Conservation (phyloP, 768 basidiomycete genomes). For the Termitomyces sp. region DNA sequence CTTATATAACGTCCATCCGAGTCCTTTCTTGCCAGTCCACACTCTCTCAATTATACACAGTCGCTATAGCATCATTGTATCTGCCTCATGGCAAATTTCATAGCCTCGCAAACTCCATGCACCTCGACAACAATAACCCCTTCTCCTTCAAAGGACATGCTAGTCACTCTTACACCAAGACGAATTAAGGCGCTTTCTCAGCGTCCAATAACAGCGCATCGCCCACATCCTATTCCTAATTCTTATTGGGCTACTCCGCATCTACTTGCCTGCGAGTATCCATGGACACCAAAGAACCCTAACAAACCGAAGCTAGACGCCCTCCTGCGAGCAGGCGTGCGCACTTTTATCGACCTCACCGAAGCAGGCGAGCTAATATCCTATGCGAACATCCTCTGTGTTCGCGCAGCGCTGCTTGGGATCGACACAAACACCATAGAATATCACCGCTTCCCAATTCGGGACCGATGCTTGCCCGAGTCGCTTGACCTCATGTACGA, state of each 20-base stretch:
- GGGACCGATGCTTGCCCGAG: conserved; percentile 65
- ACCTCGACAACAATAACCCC: not conserved
- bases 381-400: conserved; percentile 51
- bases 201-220: conserved; percentile 18
- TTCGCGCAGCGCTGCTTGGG: conserved; percentile 50
- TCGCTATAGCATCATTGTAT: conserved; percentile 1
- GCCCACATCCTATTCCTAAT: conserved; percentile 70
- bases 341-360: conserved; percentile 84
- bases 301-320: conserved; percentile 69
- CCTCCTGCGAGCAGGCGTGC: conserved; percentile 66
- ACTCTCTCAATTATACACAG: not conserved
- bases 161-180: conserved; percentile 7
- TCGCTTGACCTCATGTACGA: conserved; percentile 54
- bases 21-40: not conserved
- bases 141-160: conserved; percentile 14
- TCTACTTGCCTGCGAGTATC: conserved; percentile 80
- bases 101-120: not conserved
- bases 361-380: conserved; percentile 73
- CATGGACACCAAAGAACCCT: conserved; percentile 61
- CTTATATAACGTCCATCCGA: too few species aligned
- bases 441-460: conserved; percentile 79
- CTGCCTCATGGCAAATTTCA: conserved; percentile 10
- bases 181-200: conserved; percentile 17
- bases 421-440: conserved; percentile 56
- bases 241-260: conserved; percentile 78